These are phyloP conservation scores for Platanus orientalis DNA, from an alignment of 164 flowering plant species.

Conservation along the genomic window DNA sequence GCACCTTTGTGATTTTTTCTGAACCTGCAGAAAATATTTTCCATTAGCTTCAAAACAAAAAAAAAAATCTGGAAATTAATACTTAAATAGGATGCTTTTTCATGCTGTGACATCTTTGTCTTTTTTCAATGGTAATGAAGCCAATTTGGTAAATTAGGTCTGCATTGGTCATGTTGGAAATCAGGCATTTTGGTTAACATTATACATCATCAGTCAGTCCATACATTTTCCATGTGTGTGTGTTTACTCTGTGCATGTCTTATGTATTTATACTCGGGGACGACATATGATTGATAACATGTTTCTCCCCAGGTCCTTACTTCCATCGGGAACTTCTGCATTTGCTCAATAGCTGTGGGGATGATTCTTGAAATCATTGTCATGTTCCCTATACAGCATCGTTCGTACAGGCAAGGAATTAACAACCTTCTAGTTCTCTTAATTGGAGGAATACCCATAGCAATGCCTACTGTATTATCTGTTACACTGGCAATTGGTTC, in stretches of 20 bases:
- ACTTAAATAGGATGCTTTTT: not conserved
- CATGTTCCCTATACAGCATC: constrained; percentile 75
- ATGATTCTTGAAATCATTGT: constrained; percentile 81
- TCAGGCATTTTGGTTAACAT: too few species aligned
- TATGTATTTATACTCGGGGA: not conserved
- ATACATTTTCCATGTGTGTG: too few species aligned
- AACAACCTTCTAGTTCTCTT: constrained; percentile 84
- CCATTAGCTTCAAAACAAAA: too few species aligned
- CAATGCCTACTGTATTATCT: constrained; percentile 88
- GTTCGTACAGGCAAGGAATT: constrained; percentile 68
- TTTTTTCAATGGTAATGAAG: not conserved
- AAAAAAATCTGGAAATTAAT: not conserved
- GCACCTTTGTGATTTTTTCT: not conserved
- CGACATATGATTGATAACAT: constrained; percentile 7
- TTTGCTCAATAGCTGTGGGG: constrained; percentile 85
- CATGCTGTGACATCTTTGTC: not conserved
- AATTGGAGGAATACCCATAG: constrained; percentile 89
- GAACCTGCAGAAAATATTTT: not conserved
- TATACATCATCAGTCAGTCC: not conserved
- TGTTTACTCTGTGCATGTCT: too few species aligned
- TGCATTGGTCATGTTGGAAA: too few species aligned
- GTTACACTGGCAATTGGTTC: constrained; percentile 92
- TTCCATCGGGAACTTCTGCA: constrained; percentile 85
- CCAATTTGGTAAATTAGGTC: too few species aligned
- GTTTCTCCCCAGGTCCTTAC: constrained; percentile 67